These are phyloP conservation scores for Tilletia walkeri DNA, from an alignment of 1,284 basidiomycete genomes.

Conservation along the genomic window DNA sequence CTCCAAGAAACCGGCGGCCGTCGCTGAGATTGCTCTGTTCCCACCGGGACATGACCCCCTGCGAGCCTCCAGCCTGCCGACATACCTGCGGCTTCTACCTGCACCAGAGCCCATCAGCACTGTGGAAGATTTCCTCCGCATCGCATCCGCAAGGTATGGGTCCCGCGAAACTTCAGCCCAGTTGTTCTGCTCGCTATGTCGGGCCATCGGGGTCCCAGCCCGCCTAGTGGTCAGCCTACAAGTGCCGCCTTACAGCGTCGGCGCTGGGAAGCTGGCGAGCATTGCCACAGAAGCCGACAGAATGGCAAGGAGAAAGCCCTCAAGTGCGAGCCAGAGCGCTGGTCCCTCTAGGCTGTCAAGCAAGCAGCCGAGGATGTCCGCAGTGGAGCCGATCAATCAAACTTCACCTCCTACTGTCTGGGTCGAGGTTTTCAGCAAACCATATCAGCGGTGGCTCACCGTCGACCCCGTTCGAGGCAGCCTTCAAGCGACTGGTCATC, in stretches of 20 bases:
- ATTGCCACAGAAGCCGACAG: slow-evolving; percentile 26
- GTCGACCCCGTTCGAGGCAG: slow-evolving; percentile 77
- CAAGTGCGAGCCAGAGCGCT: background rate
- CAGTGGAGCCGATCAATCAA: slow-evolving; percentile 53
- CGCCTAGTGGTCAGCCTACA: slow-evolving; percentile 87
- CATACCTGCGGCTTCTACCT: slow-evolving; percentile 57
- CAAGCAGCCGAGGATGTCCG: slow-evolving; percentile 23
- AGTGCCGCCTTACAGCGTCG: slow-evolving; percentile 75
- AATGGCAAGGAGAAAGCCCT: slow-evolving; percentile 11
- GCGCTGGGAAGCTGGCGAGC: slow-evolving; percentile 50
- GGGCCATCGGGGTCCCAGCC: slow-evolving; percentile 81
- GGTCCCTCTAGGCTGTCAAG: background rate
- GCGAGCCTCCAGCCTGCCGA: slow-evolving; percentile 27
- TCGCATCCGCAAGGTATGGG: slow-evolving; percentile 74
- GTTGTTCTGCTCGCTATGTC: slow-evolving; percentile 84
- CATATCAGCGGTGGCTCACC: slow-evolving; percentile 87
- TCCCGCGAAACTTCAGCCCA: slow-evolving; percentile 85
- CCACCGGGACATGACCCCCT: slow-evolving; percentile 34
- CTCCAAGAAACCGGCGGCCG: slow-evolving; percentile 19
- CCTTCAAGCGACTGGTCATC: slow-evolving; percentile 41
- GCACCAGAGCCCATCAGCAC: slow-evolving; percentile 70
- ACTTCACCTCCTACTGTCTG: slow-evolving; percentile 82
- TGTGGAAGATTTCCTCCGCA: slow-evolving; percentile 83
- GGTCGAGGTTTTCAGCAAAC: slow-evolving; percentile 93
- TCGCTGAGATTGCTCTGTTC: slow-evolving; percentile 58